Base-by-base conservation (phyloP, 179 eudicot species). In the Silene noctiflora region DNA sequence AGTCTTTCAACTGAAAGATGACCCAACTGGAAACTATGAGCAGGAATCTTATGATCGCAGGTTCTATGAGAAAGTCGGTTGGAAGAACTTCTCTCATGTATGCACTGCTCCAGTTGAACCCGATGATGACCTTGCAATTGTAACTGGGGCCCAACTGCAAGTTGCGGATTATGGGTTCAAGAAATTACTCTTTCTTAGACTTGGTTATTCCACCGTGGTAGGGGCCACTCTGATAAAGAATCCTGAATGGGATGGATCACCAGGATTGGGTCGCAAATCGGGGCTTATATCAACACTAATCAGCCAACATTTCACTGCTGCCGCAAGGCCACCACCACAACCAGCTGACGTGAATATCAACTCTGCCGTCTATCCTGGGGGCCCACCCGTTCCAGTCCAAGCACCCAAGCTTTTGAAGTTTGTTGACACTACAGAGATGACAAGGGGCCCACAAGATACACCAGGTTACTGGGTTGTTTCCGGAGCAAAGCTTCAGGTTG, bases 401-500 rank as follows among this genome's bases (percentile, higher is more conserved):
- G 88, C 98, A 10, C 92, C 90, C 0, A 95, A 90, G 80, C 89
- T 93, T 0, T 71, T 95, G 84, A 95, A 81, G 75, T 93, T 91
- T 72, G 97, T 95, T 3, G 99, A 95, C 78, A 89, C 90, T 5
- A 88, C 99, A 0, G 98, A 95, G 79, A 93, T 95, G 99, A 78
- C 88, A 2, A 78, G 99, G 71, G 99, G 99, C 3, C 99, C 99
- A 21, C 97, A 93, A 82, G 97, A 96, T 61, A 77, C 85, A 24
- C 99, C 99, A 0, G 99, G 99, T 42, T 93, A 96, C 76, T 96
- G 99, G 99, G 92, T 96, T 24, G 96, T 90, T 25, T 91, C 99
- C 16, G 98, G 99, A 59, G 98, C 99, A 39, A 85, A 92, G 55
- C 97, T 96, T 24, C 61, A 87, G 13, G 96, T 93, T 27, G 99